Evolutionary conservation across 148 eudicot genomes (phyloP), one percentile per base, ranked within the genome.

Genomic region (Rhododendron simsii): DNA sequence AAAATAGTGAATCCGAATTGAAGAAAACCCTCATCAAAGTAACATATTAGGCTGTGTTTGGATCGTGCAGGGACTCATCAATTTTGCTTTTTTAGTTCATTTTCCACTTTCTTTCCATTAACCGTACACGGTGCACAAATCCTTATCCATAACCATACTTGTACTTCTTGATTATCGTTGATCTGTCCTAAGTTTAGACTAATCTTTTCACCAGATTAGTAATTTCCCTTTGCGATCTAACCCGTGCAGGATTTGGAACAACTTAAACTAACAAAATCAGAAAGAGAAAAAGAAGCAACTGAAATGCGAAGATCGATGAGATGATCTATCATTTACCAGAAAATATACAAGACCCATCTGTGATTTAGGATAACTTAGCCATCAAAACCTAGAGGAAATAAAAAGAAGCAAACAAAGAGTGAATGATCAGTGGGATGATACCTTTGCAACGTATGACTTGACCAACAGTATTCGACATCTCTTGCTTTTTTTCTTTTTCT

Each of bases 391-490:
- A 30, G 0, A 9, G 50, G 61, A 33, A 69, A 53, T 13, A 26
- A 9, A 57, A 61, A 41, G 35, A 3, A 23, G 39, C 79, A 37
- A 35, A 39, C 41, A 37, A 75, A 16, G 13, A 33, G 45, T 37
- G 45, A 35, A 15, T 1, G 45, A 75, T 35, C 45, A 75, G 16
- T 75, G 1, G 23, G 79, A 16, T 39, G 26, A 37, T 20, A 85
- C 88, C 88, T 86, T 48, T 86, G 85, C 85, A 86, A 1, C 82
- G 81, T 57, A 86, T 86, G 83, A 86, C 85, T 57, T 83, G 85
- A 83, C 88, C 88, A 15, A 73, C 79, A 53, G 88, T 86, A 44
- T 37, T 83, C 57, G 88, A 75, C 88, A 86, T 86, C 81, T 83
- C 78, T 81, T 80, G 37, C 65, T 55, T 55, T 13, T 11, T 55